A percentile compares a stretch with the other conserved stretches of the same genome.
Evolutionary conservation across 768 basidiomycete genomes (phyloP).

Genomic region (Mycena floridula): DNA sequence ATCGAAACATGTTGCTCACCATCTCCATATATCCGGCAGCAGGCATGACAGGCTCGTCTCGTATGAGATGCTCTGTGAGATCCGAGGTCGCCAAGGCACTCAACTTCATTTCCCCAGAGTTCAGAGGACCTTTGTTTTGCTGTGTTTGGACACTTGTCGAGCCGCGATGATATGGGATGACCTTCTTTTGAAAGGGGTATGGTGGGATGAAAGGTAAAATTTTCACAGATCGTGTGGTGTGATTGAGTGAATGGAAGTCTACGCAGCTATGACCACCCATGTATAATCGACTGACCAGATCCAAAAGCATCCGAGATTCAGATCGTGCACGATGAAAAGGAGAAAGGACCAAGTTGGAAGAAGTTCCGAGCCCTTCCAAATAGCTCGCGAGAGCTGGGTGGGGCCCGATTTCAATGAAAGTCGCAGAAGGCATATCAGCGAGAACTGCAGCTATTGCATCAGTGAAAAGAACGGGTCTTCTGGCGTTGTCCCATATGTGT

Average conservation of each 20-base stretch:
- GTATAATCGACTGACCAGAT: not conserved
- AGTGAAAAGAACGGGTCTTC: constrained; percentile 30
- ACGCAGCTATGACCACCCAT: constrained; percentile 22
- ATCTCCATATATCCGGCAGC: constrained; percentile 31
- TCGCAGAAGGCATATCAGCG: constrained; percentile 10
- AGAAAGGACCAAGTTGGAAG: constrained; percentile 11
- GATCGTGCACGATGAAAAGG: constrained; percentile 15
- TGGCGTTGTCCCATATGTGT: constrained; percentile 36
- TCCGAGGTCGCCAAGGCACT: constrained; percentile 22
- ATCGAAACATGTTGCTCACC: constrained; percentile 12
- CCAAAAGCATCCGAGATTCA: not conserved
- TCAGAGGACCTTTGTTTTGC: constrained; percentile 16
- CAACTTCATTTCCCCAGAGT: constrained; percentile 2
- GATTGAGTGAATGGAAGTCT: constrained; percentile 25
- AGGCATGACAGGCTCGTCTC: constrained; percentile 34
- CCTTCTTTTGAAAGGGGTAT: constrained; percentile 27
- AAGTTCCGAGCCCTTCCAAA: constrained; percentile 14
- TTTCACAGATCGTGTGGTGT: constrained; percentile 7
- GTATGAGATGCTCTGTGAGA: constrained; percentile 34
- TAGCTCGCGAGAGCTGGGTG: constrained; percentile 34
- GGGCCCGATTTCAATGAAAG: constrained; percentile 31
- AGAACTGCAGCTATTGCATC: constrained; percentile 21
- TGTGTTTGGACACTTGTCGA: constrained; percentile 2
- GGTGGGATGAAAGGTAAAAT: constrained; percentile 6
- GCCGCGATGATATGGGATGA: constrained; percentile 9